Evolutionary conservation across 2,329 filamentous ascomycete genomes (phyloP), one percentile per base, ranked within the genome.

Genomic region (Fusarium proliferatum): DNA sequence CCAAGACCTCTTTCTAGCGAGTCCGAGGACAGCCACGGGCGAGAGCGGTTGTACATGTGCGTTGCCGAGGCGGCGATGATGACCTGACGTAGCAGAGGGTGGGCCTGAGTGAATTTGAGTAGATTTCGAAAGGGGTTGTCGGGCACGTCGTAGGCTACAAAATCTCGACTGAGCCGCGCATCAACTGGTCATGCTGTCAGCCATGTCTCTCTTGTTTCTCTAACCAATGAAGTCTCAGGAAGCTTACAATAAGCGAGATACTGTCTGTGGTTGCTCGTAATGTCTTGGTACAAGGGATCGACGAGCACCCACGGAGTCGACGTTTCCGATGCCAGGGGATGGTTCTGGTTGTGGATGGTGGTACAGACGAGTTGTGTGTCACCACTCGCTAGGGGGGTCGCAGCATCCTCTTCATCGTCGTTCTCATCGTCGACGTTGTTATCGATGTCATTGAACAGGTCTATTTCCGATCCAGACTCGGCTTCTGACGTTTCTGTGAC

Each of bases 161-260:
- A 82, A 73, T 89, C 88, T 76, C 82, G 84, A 80, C 87, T 89
- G 55, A 90, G 81, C 43, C 85, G 79, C n/a, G 78, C 81, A 61
- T 86, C 79, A 79, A 88, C 85, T 88, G 46, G 52, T 59, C 55
- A 45, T 64, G 39, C 30, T 48, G 64, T 71, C 60, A 73, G 71
- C 55, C 69, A 75, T 74, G 71, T 77, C 71, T 74, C 55, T 71
- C 42, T 23, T 53, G 11, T 42, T 41, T 26, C 19, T 42, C 51
- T 49, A 60, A 28, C 53, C 55, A 72, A 69, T 71, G 19, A 49
- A 36, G 53, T 59, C 21, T 13, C n/a, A 51, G 56, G 62, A 46
- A 60, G 75, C 80, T 63, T 79, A 85, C 83, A 85, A 69, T 85
- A 85, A 53, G 80, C 80, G 53, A 85, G 78, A 64, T 85, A 85